Evolutionary conservation across 2,329 filamentous ascomycete species (phyloP).

Genomic region (Talaromyces sp.): DNA sequence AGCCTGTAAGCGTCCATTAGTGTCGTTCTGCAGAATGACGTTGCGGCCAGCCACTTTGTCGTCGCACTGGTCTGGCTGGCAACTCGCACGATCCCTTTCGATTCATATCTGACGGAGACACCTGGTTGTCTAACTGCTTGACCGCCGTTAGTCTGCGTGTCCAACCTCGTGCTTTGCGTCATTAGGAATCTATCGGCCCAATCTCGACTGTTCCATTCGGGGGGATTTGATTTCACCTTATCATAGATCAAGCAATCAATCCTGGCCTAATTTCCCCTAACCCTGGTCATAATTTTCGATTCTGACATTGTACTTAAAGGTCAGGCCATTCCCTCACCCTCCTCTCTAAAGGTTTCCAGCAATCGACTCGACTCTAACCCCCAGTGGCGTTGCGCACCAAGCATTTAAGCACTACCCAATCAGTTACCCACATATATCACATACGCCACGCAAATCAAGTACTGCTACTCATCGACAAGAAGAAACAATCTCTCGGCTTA

Average conservation of each 20-base stretch:
- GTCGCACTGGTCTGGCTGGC: not conserved
- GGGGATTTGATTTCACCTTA: not conserved
- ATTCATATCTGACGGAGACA: not conserved
- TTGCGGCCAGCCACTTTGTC: not conserved
- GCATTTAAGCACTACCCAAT: not conserved
- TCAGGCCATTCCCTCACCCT: not conserved
- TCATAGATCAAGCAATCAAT: not conserved
- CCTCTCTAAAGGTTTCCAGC: not conserved
- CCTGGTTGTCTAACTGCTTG: constrained; percentile 2
- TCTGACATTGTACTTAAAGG: not conserved
- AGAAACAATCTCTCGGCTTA: not conserved
- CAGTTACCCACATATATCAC: not conserved
- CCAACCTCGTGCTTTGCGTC: not conserved
- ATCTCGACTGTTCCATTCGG: not conserved
- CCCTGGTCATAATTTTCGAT: not conserved
- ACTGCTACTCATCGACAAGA: not conserved
- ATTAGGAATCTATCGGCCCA: constrained; percentile 4
- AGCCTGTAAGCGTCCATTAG: not conserved
- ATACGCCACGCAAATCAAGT: not conserved
- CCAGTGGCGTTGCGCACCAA: not conserved
- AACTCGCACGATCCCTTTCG: not conserved
- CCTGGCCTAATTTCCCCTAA: not conserved
- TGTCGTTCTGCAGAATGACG: constrained; percentile 6
- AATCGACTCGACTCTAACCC: not conserved
- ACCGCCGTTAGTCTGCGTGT: not conserved